Percentiles rank a stretch among this genome's conserved stretches.
Evolutionary conservation across 2,329 filamentous ascomycete species (phyloP).

Genomic region (Mycosphaerella sp.): DNA sequence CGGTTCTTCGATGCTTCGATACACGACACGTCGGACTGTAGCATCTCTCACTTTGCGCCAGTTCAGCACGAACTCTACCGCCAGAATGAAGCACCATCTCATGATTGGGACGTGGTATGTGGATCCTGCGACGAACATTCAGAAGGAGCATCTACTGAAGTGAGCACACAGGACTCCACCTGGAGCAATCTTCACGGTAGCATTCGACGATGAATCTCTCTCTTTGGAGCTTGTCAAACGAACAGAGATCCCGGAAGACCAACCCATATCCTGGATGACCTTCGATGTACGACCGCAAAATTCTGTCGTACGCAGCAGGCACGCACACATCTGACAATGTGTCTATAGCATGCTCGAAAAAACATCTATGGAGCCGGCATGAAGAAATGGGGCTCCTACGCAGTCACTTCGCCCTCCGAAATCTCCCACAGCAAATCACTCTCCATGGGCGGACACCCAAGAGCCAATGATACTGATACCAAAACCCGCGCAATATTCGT

Average conservation of each 20-base stretch:
- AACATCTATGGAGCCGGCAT: slow-evolving; percentile 84
- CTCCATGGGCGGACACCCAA: slow-evolving; percentile 65
- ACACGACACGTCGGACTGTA: neutral
- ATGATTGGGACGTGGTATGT: slow-evolving; percentile 78
- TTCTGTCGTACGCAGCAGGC: neutral
- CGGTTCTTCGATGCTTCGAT: neutral
- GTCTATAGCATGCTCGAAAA: slow-evolving; percentile 63
- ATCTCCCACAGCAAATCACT: slow-evolving; percentile 71
- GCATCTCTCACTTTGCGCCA: neutral
- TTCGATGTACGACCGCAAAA: slow-evolving; percentile 59
- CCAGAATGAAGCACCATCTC: slow-evolving; percentile 73
- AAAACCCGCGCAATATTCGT: slow-evolving; percentile 88
- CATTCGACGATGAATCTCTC: slow-evolving; percentile 75
- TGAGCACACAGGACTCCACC: slow-evolving; percentile 55
- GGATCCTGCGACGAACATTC: neutral
- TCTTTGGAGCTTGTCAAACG: slow-evolving; percentile 70
- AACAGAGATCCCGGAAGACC: slow-evolving; percentile 71
- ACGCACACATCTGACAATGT: neutral
- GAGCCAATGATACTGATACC: slow-evolving; percentile 61
- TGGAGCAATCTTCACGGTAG: slow-evolving; percentile 81
- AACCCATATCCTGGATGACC: slow-evolving; percentile 91
- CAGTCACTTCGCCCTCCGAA: slow-evolving; percentile 66
- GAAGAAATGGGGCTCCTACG: slow-evolving; percentile 87
- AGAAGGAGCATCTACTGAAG: neutral
- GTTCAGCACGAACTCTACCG: slow-evolving; percentile 8